Conservation (phyloP, 2,329 filamentous ascomycete genomes). For the Gaeumannomyces sp. region DNA sequence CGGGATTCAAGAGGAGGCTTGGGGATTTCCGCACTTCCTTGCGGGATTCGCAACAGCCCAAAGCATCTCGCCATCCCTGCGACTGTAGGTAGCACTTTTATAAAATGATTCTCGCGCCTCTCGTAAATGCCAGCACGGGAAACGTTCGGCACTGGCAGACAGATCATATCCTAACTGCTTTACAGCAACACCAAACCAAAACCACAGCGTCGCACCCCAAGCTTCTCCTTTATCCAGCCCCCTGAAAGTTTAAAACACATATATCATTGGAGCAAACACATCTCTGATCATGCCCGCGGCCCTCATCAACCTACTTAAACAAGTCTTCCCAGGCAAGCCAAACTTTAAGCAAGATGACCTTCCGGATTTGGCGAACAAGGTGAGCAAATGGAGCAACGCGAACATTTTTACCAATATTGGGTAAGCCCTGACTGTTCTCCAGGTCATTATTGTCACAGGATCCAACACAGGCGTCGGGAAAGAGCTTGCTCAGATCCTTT, state of each 20-base stretch:
- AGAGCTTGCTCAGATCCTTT: slow-evolving; percentile 43
- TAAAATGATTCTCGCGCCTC: neutral
- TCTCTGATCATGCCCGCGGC: too few species aligned
- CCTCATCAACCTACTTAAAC: neutral
- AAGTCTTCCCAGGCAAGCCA: slow-evolving; percentile 2
- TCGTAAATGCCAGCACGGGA: accelerated
- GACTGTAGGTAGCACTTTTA: neutral
- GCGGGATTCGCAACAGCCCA: too few species aligned
- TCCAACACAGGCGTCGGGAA: slow-evolving; percentile 32
- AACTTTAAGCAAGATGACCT: neutral
- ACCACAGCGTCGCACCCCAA: too few species aligned
- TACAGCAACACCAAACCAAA: too few species aligned
- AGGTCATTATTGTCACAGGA: slow-evolving; percentile 39
- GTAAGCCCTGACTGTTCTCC: neutral
- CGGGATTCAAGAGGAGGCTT: too few species aligned
- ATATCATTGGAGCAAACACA: neutral
- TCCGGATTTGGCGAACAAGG: slow-evolving; percentile 1
- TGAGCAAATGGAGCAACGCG: neutral
- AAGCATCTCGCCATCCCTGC: too few species aligned
- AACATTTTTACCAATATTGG: neutral
- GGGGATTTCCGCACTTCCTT: too few species aligned
- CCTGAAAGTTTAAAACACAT: neutral
- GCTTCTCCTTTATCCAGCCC: neutral
- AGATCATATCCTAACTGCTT: too few species aligned
- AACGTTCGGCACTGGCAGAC: neutral